Conservation (phyloP, 176 grass and related monocot genomes). For the Carex parvula region DNA sequence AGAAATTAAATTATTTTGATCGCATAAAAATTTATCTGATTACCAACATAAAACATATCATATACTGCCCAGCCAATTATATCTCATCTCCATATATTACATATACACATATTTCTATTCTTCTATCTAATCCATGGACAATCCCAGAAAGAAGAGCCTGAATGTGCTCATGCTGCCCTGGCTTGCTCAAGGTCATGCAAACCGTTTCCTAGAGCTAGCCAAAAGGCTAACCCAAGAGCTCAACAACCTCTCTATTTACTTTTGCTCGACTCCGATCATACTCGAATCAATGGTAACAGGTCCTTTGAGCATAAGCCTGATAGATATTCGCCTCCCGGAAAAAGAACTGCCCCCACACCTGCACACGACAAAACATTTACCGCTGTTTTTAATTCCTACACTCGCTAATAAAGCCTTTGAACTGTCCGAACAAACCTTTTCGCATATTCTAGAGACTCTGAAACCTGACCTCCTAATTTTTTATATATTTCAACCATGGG, state of each 20-base stretch:
- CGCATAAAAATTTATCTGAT: too few species aligned
- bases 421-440: constrained; percentile 40
- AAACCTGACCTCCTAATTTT: constrained; percentile 52
- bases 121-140: not conserved
- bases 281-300: constrained; percentile 3
- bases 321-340: constrained; percentile 39
- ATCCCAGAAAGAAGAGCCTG: not conserved
- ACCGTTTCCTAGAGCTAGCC: constrained; percentile 57
- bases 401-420: constrained; percentile 50
- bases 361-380: constrained; percentile 59
- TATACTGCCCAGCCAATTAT: too few species aligned
- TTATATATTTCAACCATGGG: constrained; percentile 67
- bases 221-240: constrained; percentile 20
- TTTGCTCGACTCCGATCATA: constrained; percentile 50
- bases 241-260: constrained; percentile 37
- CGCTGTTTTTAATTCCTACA: constrained; percentile 31
- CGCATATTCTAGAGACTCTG: constrained; percentile 38
- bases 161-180: constrained; percentile 62
- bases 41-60: too few species aligned
- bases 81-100: too few species aligned
- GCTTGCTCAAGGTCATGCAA: constrained; percentile 73
- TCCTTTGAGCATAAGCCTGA: constrained; percentile 15
- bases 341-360: constrained; percentile 33
- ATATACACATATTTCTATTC: not conserved
- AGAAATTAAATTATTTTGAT: too few species aligned